Evolutionary conservation across 2,329 filamentous ascomycete species (phyloP), one percentile per base, ranked within the genome.

Genomic region (Xylariomycetidae sp.): DNA sequence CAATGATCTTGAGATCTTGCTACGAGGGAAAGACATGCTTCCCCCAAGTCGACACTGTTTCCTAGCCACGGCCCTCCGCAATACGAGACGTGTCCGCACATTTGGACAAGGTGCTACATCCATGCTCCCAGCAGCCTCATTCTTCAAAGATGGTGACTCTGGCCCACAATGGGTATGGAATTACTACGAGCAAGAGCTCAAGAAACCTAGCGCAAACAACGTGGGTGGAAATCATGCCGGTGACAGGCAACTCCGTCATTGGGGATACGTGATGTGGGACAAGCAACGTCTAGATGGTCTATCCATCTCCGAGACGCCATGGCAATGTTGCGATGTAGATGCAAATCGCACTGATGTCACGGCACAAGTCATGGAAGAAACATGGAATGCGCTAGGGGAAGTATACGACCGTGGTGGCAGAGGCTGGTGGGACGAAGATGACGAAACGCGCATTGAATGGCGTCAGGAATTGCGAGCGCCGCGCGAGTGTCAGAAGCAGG

Each of bases 261-360:
- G 40, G 41, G 48, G 45, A 10, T 52, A 48, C 27, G 38, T 45
- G n/a, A 41, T 49, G 33, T 51, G 49, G 47, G 44, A 51, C 29
- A 35, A 35, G 7, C 23, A 8, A 8, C 36, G 44, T 14, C n/a
- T 51, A 13, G 38, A 48, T 22, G 30, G 18, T 11, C 27, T 34
- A 14, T 17, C 16, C 20, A 26, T 43, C 7, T 38, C 41, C 13
- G 29, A 25, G 11, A 14, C 22, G 16, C 12, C 18, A 13, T 34
- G 33, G 25, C 8, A 29, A 11, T 12, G 16, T 4, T 17, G 10
- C 25, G 23, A 22, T 20, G n/a, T n/a, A n/a, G 16, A n/a, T 23
- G n/a, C n/a, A n/a, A n/a, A n/a, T n/a, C n/a, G n/a, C n/a, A 8
- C 20, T 8, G 20, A 23, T 8, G 20, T 8, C 8, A 8, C 20